A percentile compares a stretch with the other conserved stretches of the same genome.
Conservation (phyloP, 1,284 basidiomycete genomes). For the Prillingera fragicola region DNA sequence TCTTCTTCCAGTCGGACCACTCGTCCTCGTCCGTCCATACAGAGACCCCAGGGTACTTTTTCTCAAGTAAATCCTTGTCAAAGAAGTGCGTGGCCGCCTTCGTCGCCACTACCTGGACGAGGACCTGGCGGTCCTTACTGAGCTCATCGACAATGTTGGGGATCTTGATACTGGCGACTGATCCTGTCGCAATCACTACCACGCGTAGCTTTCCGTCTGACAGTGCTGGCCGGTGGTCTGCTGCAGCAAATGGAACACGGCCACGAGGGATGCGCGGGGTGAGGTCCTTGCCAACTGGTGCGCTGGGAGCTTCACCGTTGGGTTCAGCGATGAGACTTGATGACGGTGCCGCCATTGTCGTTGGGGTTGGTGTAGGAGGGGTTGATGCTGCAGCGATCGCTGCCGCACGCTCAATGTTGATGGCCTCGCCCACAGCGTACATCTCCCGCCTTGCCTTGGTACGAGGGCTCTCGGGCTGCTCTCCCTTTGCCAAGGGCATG, state of each 20-base stretch:
- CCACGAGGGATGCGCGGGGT: too few relatives aligned
- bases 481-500: too few relatives aligned
- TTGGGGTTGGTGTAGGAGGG: too few relatives aligned
- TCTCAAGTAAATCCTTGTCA: slow-evolving; percentile 53
- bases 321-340: too few relatives aligned
- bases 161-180: slow-evolving; percentile 89
- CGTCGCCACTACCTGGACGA: slow-evolving; percentile 79
- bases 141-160: slow-evolving; percentile 71
- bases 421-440: slow-evolving; percentile 27
- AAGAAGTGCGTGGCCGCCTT: slow-evolving; percentile 74
- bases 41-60: slow-evolving; percentile 50
- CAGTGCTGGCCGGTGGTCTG: slow-evolving; percentile 25
- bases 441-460: slow-evolving; percentile 31
- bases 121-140: slow-evolving; percentile 62
- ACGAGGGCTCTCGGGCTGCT: slow-evolving; percentile 30
- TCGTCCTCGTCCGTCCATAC: slow-evolving; percentile 91
- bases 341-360: too few relatives aligned
- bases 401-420: slow-evolving; percentile 6
- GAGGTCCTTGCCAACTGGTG: too few relatives aligned
- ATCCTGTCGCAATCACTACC: slow-evolving; percentile 80
- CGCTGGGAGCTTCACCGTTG: too few relatives aligned
- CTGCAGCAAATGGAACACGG: slow-evolving; percentile 38
- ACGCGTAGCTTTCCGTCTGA: slow-evolving; percentile 55
- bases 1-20: slow-evolving; percentile 67
- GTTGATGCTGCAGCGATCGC: too few relatives aligned